A percentile compares a stretch with the other conserved stretches of the same genome.
These are phyloP conservation scores for Talaromyces sp. DNA, from an alignment of 2,329 filamentous ascomycete species.

Conservation along the genomic window DNA sequence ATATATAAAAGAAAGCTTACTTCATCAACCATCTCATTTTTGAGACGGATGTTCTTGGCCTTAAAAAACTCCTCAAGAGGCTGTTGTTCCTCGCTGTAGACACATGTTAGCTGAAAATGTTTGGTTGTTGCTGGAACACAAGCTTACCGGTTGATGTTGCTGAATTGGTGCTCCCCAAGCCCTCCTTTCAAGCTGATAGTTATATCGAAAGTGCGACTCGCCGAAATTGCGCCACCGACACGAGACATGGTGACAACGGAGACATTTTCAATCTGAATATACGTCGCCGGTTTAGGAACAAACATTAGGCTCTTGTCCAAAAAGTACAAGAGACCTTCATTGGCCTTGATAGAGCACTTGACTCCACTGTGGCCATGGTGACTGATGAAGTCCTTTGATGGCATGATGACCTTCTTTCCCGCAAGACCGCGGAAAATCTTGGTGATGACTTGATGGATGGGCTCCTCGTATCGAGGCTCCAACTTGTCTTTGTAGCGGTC, in stretches of 20 bases:
- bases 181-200: slow-evolving; percentile 84
- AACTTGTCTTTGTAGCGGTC: slow-evolving; percentile 86
- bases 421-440: slow-evolving; percentile 93
- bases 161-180: slow-evolving; percentile 88
- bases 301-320: slow-evolving; percentile 99
- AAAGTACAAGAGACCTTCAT: slow-evolving; percentile 95
- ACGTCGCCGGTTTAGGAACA: slow-evolving; percentile 95
- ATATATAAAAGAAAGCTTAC: slow-evolving; percentile 47
- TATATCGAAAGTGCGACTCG: slow-evolving; percentile 94
- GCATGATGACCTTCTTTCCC: slow-evolving; percentile 90
- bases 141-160: slow-evolving; percentile 84
- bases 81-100: slow-evolving; percentile 73
- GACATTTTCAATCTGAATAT: slow-evolving; percentile 92
- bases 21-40: slow-evolving; percentile 98
- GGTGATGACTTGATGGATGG: slow-evolving; percentile 86
- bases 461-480: slow-evolving; percentile 83
- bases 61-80: slow-evolving; percentile 97
- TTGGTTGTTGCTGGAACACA: neutral
- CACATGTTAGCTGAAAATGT: neutral
- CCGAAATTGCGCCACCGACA: slow-evolving; percentile 87
- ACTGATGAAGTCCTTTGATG: slow-evolving; percentile 84
- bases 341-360: slow-evolving; percentile 99
- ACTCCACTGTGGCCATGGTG: slow-evolving; percentile 92
- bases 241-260: slow-evolving; percentile 90
- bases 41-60: slow-evolving; percentile 86